These are phyloP conservation scores for Acanthamoeba comandoni DNA, from an alignment of 208 protist species.

Conservation along the genomic window DNA sequence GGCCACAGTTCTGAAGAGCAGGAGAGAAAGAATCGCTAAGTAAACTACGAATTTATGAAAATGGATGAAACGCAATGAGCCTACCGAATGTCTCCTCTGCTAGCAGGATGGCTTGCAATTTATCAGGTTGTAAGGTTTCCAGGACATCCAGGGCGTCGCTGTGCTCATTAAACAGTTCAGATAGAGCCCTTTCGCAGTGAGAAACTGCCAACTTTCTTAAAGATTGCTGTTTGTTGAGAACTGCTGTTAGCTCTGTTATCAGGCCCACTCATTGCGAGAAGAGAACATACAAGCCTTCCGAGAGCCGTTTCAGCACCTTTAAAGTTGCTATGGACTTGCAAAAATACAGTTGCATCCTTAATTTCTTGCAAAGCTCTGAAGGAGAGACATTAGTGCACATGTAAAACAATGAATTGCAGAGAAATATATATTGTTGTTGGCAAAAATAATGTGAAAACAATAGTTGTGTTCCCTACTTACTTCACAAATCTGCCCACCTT, in stretches of 20 bases:
- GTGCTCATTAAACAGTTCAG: slow-evolving; percentile 25
- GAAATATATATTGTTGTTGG: no score
- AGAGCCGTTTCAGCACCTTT: slow-evolving; percentile 11
- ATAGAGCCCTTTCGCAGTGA: slow-evolving; percentile 32
- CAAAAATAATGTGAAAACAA: no score
- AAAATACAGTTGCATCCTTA: no score
- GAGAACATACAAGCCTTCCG: background rate
- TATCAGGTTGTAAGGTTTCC: slow-evolving; percentile 2
- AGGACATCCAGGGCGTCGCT: background rate
- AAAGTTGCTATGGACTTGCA: slow-evolving; percentile 43
- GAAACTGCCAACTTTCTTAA: slow-evolving; percentile 13
- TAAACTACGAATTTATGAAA: slow-evolving; percentile 14
- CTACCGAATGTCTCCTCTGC: slow-evolving; percentile 23
- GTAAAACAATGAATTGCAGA: no score
- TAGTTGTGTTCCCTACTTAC: no score
- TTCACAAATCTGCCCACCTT: no score
- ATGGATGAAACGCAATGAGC: background rate
- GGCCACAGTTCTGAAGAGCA: background rate
- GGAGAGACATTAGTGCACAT: no score
- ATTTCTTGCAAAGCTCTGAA: no score
- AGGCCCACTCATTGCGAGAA: background rate
- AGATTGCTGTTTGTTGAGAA: slow-evolving; percentile 3
- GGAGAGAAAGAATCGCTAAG: background rate
- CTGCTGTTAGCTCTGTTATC: no score
- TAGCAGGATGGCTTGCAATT: slow-evolving; percentile 23